Percentiles rank a stretch among this genome's conserved stretches.
Evolutionary conservation across 2,329 filamentous ascomycete species (phyloP).

Genomic region (Chalaropsis thielavioides): DNA sequence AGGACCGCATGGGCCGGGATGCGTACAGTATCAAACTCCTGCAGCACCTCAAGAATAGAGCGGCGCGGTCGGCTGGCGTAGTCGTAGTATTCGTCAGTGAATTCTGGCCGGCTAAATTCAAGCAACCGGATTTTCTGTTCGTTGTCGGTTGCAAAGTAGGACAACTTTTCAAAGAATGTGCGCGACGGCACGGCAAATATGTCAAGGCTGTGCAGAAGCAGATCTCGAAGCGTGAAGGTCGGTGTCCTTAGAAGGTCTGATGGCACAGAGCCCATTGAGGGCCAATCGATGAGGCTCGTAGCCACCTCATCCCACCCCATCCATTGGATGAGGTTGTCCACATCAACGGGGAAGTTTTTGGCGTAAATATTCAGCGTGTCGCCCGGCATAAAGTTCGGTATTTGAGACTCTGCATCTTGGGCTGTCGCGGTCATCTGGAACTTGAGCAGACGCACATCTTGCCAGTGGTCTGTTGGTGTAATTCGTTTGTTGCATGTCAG

Average conservation of each 20-base stretch:
- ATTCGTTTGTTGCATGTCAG: constrained; percentile 55
- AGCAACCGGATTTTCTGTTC: constrained; percentile 67
- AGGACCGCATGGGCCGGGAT: constrained; percentile 62
- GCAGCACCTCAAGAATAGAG: constrained; percentile 80
- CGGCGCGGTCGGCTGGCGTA: constrained; percentile 84
- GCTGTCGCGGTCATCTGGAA: constrained; percentile 33
- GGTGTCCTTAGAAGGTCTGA: constrained; percentile 7
- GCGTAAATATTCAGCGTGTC: constrained; percentile 72
- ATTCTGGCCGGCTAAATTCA: constrained; percentile 68
- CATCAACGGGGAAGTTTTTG: constrained; percentile 72
- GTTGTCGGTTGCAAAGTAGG: constrained; percentile 56
- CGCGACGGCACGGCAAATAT: constrained; percentile 80
- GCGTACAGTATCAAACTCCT: constrained; percentile 74
- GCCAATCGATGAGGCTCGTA: constrained; percentile 45
- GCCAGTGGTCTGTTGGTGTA: constrained; percentile 69
- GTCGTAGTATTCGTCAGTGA: constrained; percentile 85
- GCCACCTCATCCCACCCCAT: constrained; percentile 68
- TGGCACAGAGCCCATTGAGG: constrained; percentile 4
- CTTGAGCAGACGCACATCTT: constrained; percentile 76
- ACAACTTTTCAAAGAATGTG: constrained; percentile 67
- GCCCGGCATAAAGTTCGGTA: constrained; percentile 45
- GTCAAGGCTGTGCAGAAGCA: constrained; percentile 74
- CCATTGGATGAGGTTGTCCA: constrained; percentile 59
- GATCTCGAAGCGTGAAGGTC: constrained; percentile 48
- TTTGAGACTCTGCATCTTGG: constrained; percentile 16